Evolutionary conservation across 208 protist genomes (phyloP).

Genomic region (Leishmania martiniquensis): DNA sequence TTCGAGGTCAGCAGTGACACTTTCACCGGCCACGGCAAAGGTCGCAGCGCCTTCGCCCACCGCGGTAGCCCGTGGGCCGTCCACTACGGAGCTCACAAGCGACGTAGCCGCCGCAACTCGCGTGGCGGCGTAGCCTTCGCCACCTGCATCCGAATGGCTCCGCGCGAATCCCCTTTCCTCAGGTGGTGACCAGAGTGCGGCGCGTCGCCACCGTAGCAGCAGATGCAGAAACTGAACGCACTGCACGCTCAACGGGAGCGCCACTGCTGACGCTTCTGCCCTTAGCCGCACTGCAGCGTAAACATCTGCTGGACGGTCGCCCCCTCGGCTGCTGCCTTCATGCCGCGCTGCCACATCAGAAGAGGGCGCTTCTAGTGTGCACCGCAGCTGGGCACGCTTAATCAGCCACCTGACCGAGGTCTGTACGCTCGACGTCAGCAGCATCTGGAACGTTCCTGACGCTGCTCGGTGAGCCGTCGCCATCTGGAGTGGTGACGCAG

Average conservation of each 20-base stretch:
- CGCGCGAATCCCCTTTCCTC: conserved; percentile 6
- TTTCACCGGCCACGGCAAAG: not conserved
- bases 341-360: not conserved
- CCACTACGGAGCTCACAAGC: not conserved
- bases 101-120: not conserved
- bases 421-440: conserved; percentile 5
- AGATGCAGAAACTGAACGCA: conserved; percentile 67
- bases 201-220: conserved; percentile 52
- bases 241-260: conserved; percentile 44
- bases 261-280: not conserved
- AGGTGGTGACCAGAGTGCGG: conserved; percentile 60
- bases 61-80: not conserved
- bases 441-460: conserved; percentile 9
- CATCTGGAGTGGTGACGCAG: no score
- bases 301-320: not conserved
- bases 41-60: not conserved
- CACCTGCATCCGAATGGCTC: not conserved
- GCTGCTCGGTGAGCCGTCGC: not conserved
- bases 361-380: not conserved
- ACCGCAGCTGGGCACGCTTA: conserved; percentile 14
- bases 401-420: conserved; percentile 12
- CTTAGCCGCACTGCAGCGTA: not conserved
- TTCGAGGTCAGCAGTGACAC: not conserved
- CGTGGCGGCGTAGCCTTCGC: not conserved
- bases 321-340: not conserved